Evolutionary conservation across 768 basidiomycete species (phyloP).

Genomic region (Boletus rufocinnamomeus): DNA sequence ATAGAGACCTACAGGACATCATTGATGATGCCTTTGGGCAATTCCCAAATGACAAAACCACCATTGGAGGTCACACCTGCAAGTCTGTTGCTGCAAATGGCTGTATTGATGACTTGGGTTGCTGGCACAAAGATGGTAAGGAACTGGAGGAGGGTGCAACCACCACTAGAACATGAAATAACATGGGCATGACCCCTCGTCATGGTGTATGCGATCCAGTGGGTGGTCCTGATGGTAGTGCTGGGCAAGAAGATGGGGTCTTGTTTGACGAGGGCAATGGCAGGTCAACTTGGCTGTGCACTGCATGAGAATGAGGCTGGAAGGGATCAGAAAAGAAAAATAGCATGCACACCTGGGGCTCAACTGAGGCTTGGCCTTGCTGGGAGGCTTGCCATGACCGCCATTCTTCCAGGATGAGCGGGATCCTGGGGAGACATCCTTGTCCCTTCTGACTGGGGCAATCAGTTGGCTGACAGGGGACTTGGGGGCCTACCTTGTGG

Average conservation of each 20-base stretch:
- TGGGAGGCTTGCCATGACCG: slow-evolving; percentile 38
- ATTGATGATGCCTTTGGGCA: slow-evolving; percentile 80
- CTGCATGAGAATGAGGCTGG: slow-evolving; percentile 38
- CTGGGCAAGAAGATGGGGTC: slow-evolving; percentile 83
- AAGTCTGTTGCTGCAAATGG: slow-evolving; percentile 77
- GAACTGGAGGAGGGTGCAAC: slow-evolving; percentile 82
- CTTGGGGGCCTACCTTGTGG: slow-evolving; percentile 51
- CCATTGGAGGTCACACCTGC: slow-evolving; percentile 88
- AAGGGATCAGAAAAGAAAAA: neutral
- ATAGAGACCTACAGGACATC: slow-evolving; percentile 72
- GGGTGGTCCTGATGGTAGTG: slow-evolving; percentile 86
- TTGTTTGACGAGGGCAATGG: slow-evolving; percentile 85
- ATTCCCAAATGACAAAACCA: slow-evolving; percentile 87
- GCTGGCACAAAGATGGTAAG: slow-evolving; percentile 58
- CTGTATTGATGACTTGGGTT: slow-evolving; percentile 81
- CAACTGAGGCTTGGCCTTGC: slow-evolving; percentile 47
- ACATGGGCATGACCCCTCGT: slow-evolving; percentile 88
- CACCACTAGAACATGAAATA: slow-evolving; percentile 85
- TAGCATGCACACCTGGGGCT: slow-evolving; percentile 55
- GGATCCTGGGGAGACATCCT: slow-evolving; percentile 70
- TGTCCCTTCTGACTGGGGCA: slow-evolving; percentile 51
- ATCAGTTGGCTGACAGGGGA: slow-evolving; percentile 50
- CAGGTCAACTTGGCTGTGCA: slow-evolving; percentile 78
- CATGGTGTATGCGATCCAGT: slow-evolving; percentile 94
- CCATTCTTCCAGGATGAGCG: slow-evolving; percentile 46